These are phyloP conservation scores for Dioszegia aurantiaca DNA, from an alignment of 768 basidiomycete species.

Conservation along the genomic window DNA sequence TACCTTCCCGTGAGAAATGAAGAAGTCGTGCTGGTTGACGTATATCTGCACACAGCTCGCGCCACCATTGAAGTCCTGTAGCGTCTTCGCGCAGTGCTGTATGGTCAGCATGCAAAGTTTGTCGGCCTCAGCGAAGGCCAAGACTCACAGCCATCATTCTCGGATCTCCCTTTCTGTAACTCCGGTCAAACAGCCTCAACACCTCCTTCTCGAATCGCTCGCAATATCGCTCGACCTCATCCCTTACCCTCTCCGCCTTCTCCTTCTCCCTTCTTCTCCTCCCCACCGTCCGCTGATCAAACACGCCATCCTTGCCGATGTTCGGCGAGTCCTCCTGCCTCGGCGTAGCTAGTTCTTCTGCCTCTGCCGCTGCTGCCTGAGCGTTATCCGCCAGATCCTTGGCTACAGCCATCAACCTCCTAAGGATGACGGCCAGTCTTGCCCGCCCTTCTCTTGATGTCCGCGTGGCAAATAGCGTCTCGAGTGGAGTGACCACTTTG, in stretches of 20 bases:
- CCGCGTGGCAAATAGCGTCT: conserved; percentile 56
- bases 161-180: conserved; percentile 94
- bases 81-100: conserved; percentile 93
- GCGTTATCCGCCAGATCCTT: conserved; percentile 75
- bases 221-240: conserved; percentile 92
- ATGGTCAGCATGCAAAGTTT: neutral
- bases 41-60: conserved; percentile 96
- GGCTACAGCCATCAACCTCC: conserved; percentile 79
- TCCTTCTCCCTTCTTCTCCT: conserved; percentile 67
- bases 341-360: conserved; percentile 28
- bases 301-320: neutral
- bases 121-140: neutral
- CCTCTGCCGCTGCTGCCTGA: conserved; percentile 29
- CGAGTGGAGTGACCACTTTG: conserved; percentile 62
- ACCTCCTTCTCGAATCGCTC: conserved; percentile 99
- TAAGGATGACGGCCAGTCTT: conserved; percentile 79
- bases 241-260: conserved; percentile 70
- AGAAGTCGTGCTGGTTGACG: conserved; percentile 99
- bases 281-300: conserved; percentile 2
- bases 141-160: conserved; percentile 92
- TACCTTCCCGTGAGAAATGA: conserved; percentile 79
- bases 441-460: conserved; percentile 78
- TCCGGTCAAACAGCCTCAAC: conserved; percentile 89
- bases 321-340: conserved; percentile 14
- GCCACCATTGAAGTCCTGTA: conserved; percentile 97